phyloP scores from a whole-genome alignment of 176 grass and related monocot species.

The Aegilops longissima region DNA sequence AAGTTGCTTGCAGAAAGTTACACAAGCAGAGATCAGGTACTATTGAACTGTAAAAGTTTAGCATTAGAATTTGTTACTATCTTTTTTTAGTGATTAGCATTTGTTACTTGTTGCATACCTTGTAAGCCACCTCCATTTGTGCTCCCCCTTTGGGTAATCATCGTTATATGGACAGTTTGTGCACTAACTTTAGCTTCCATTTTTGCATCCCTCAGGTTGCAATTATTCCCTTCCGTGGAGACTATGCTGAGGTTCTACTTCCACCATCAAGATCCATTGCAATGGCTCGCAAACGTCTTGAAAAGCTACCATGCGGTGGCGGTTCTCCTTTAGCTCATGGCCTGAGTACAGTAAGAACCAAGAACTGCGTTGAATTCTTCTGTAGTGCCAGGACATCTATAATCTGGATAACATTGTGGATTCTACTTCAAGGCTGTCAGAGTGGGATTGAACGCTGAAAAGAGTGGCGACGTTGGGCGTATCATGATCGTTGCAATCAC shows the following conservation, averaged over 20 bases:
- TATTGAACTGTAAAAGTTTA: background rate
- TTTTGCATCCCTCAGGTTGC: constrained; percentile 60
- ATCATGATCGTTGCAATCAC: constrained; percentile 99
- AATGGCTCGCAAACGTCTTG: constrained; percentile 95
- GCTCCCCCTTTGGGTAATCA: background rate
- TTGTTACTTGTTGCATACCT: constrained; percentile 1
- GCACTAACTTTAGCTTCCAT: constrained; percentile 9
- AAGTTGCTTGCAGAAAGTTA: constrained; percentile 99
- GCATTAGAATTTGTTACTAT: background rate
- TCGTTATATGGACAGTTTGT: constrained; percentile 20
- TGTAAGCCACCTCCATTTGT: constrained; percentile 1
- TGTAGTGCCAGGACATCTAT: background rate
- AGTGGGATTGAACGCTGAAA: constrained; percentile 98
- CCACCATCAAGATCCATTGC: constrained; percentile 98
- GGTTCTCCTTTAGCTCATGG: constrained; percentile 98
- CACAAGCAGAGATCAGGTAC: constrained; percentile 96
- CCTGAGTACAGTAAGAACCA: constrained; percentile 76
- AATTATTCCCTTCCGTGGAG: constrained; percentile 97
- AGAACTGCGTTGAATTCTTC: constrained; percentile 4
- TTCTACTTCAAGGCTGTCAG: constrained; percentile 75
- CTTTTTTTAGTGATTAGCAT: background rate
- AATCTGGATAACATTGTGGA: constrained; percentile 18
- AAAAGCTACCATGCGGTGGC: constrained; percentile 94
- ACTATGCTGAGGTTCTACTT: constrained; percentile 96
- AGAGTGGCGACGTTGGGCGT: constrained; percentile 95